Evolutionary conservation across 2,329 filamentous ascomycete species (phyloP), one percentile per base, ranked within the genome.

Genomic region (Botrytis aclada): DNA sequence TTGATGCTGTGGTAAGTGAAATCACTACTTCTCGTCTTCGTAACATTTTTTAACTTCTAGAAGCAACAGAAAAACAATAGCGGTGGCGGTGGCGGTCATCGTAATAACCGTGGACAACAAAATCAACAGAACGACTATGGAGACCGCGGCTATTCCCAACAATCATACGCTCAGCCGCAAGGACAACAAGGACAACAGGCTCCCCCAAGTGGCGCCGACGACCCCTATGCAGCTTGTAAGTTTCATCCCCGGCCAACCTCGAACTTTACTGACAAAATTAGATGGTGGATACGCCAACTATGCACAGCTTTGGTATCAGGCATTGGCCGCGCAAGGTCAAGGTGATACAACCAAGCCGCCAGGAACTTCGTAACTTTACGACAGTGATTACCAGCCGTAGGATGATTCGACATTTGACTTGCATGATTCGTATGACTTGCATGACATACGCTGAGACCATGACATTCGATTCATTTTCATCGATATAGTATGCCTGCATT

Each of bases 251-350:
- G 75, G 74, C 56, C 25, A 69, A 10, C 32, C 4, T 47, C 32
- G 37, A 63, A n/a, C 32, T 56, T 58, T 56, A 54, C 75, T 77
- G 64, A 80, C 71, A 45, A 54, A 64, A 62, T 65, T 58, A 90
- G 89, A 95, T 83, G 93, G 93, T 77, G 93, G 93, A 74, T 95
- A 95, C 82, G 88, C 94, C 78, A 91, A 91, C 77, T 96, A 95
- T 81, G 83, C 94, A 74, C 89, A 91, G 58, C 86, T 95, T 78
- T 96, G 93, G 93, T 95, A 94, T 83, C 90, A 93, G 80, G 92
- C 92, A 65, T 81, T 88, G 80, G 86, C 86, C 69, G 84, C 86
- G 78, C 86, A 81, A 70, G 75, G 80, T 66, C 76, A 80, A 74
- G 80, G 80, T 70, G 82, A 83, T 61, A 74, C 79, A 69, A 80